Base-by-base conservation (phyloP, 345 rosid genomes). In the Salix caprea region DNA sequence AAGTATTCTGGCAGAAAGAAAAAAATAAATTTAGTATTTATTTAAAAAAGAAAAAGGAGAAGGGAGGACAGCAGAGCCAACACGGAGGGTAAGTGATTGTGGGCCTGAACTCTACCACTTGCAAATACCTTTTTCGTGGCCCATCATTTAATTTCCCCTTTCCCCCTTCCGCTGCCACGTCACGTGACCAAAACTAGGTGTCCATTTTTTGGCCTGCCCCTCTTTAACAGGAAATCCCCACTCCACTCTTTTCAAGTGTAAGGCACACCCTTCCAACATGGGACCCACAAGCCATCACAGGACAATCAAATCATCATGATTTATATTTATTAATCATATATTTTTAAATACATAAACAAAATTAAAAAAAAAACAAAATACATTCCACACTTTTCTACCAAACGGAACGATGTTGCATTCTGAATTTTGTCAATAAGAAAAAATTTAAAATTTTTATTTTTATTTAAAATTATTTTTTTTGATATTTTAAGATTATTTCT, bases 41-140 rank as follows among this genome's bases (percentile, higher is more conserved):
- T n/a, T 28, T 18, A 8, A 14, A 69, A 10, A 5, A 32, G 1
- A 0, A 46, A 14, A 40, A 61, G 19, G 5, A 64, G 32, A 61
- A 26, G 50, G 21, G 67, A 39, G 23, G 58, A 70, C 54, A 70
- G 79, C 74, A 62, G 71, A 34, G 71, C 66, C n/a, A 71, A 39
- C 75, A 77, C 70, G 75, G 75, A 77, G 67, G 52, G 26, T 13
- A 23, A 61, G 70, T 70, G 79, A 67, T 1, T 4, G 24, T 7
- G 42, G 13, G 39, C 70, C 71, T 60, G 21, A n/a, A 5, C 0
- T 15, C n/a, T 16, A 7, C 75, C 70, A 77, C 66, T 65, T 65
- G 80, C 58, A 12, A 36, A 1, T 18, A 4, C 42, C 52, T 58
- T 44, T 70, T 69, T 1, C 50, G 23, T 23, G 32, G 21, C 65